Evolutionary conservation across 495 filamentous ascomycete genomes (phyloP).

Genomic region (Staphylotrichum longicolle): DNA sequence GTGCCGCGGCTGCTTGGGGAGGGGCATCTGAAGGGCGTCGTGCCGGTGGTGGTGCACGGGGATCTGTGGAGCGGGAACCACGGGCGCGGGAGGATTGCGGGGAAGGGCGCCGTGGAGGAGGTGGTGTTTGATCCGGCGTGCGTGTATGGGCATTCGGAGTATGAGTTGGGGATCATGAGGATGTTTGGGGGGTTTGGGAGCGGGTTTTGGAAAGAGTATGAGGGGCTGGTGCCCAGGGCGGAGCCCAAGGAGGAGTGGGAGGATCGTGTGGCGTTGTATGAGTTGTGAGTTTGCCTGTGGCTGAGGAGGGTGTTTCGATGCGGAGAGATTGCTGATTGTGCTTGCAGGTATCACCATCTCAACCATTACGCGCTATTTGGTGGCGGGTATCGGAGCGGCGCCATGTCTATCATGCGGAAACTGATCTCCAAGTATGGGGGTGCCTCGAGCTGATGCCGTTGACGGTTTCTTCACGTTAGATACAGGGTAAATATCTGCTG

Average conservation of each 20-base stretch:
- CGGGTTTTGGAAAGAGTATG: conserved; percentile 73
- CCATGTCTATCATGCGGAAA: conserved; percentile 70
- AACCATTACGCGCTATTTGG: conserved; percentile 88
- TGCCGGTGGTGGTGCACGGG: conserved; percentile 80
- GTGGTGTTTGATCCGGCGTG: conserved; percentile 80
- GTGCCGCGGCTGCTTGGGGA: conserved; percentile 72
- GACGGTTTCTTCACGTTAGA: too few relatives aligned
- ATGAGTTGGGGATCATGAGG: conserved; percentile 87
- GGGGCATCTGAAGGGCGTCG: conserved; percentile 58
- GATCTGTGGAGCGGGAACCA: conserved; percentile 91
- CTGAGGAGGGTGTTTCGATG: not conserved
- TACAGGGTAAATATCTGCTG: too few relatives aligned
- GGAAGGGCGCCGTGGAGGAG: conserved; percentile 60
- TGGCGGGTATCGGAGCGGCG: conserved; percentile 67
- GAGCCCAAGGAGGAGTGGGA: conserved; percentile 83
- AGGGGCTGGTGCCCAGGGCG: conserved; percentile 67
- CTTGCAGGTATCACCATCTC: conserved; percentile 75
- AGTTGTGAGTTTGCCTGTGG: conserved; percentile 59
- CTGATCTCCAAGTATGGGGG: conserved; percentile 63
- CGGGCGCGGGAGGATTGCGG: conserved; percentile 62
- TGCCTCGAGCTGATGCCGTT: not conserved
- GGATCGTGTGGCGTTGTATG: conserved; percentile 75
- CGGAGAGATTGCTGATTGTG: conserved; percentile 6
- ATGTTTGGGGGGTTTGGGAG: conserved; percentile 91
- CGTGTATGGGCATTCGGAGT: conserved; percentile 84